A percentile compares a stretch with the other conserved stretches of the same genome.
These are phyloP conservation scores for Taphrina deformans DNA, from an alignment of 1,139 yeast genomes.

Conservation along the genomic window DNA sequence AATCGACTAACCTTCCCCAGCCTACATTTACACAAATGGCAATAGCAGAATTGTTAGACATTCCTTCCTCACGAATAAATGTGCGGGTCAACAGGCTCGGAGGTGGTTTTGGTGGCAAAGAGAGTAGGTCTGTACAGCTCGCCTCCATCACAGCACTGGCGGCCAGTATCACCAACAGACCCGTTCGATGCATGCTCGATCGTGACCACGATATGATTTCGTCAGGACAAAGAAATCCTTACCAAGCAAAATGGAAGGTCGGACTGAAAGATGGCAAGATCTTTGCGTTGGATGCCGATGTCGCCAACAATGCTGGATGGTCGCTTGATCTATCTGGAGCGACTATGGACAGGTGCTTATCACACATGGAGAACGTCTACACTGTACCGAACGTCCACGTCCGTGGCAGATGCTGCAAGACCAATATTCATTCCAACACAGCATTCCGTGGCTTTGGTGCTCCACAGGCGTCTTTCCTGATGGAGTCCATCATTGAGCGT, in stretches of 20 bases:
- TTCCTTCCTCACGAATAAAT: slow-evolving; percentile 49
- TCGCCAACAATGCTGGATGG: slow-evolving; percentile 53
- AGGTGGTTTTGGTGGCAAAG: slow-evolving; percentile 67
- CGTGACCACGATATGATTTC: slow-evolving; percentile 51
- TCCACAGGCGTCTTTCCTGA: slow-evolving; percentile 53
- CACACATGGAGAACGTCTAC: slow-evolving; percentile 51
- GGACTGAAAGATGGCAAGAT: slow-evolving; percentile 48
- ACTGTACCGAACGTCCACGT: slow-evolving; percentile 49
- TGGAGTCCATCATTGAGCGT: slow-evolving; percentile 48
- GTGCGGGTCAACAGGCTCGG: slow-evolving; percentile 54
- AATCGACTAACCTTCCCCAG: not conserved
- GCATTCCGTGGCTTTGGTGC: slow-evolving; percentile 55
- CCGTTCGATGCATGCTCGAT: slow-evolving; percentile 49
- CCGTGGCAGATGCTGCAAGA: slow-evolving; percentile 49
- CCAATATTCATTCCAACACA: slow-evolving; percentile 52
- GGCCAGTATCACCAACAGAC: slow-evolving; percentile 51
- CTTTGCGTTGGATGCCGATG: slow-evolving; percentile 47
- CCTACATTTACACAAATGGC: slow-evolving; percentile 50
- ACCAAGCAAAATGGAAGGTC: slow-evolving; percentile 50
- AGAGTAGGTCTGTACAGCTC: slow-evolving; percentile 50
- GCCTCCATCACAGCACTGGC: slow-evolving; percentile 58
- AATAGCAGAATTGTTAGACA: slow-evolving; percentile 50
- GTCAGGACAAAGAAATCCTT: slow-evolving; percentile 53
- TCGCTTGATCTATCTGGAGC: slow-evolving; percentile 53
- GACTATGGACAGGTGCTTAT: slow-evolving; percentile 51